Percentiles rank a stretch among this genome's conserved stretches.
phyloP scores from a whole-genome alignment of 164 flowering plant species.

The Aristolochia fimbriata region DNA sequence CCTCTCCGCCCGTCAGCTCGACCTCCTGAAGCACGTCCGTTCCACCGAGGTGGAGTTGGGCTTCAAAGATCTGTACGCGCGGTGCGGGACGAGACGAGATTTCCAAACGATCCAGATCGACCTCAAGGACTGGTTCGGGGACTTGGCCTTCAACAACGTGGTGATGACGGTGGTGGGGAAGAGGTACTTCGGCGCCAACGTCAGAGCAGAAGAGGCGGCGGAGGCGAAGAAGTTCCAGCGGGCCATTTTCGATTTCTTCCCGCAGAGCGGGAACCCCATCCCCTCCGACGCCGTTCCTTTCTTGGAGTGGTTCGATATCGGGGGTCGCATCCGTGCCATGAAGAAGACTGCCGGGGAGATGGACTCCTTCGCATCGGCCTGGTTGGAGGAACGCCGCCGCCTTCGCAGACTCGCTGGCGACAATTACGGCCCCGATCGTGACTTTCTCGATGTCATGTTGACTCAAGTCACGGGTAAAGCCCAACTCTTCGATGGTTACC shows the following conservation, averaged over 20 bases:
- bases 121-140: slow-evolving; percentile 1
- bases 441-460: too few relatives aligned
- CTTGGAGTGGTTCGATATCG: not conserved
- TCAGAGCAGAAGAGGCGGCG: not conserved
- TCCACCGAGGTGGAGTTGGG: not conserved
- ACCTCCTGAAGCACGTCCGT: not conserved
- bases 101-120: not conserved
- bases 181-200: not conserved
- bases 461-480: too few relatives aligned
- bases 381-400: too few relatives aligned
- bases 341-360: too few relatives aligned
- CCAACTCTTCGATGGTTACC: too few relatives aligned
- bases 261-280: not conserved
- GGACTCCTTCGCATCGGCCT: too few relatives aligned
- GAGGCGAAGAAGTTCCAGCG: not conserved
- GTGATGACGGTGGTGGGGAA: not conserved
- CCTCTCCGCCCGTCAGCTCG: slow-evolving; percentile 1
- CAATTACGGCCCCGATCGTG: too few relatives aligned
- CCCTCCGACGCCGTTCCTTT: slow-evolving; percentile 1
- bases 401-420: too few relatives aligned
- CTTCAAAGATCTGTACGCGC: not conserved
- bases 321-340: too few relatives aligned
- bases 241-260: not conserved
- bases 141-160: slow-evolving; percentile 1
- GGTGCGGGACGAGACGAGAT: not conserved